Evolutionary conservation across 106 monocot genomes (phyloP), one percentile per base, ranked within the genome.

Genomic region (Dendrobium chrysotoxum): DNA sequence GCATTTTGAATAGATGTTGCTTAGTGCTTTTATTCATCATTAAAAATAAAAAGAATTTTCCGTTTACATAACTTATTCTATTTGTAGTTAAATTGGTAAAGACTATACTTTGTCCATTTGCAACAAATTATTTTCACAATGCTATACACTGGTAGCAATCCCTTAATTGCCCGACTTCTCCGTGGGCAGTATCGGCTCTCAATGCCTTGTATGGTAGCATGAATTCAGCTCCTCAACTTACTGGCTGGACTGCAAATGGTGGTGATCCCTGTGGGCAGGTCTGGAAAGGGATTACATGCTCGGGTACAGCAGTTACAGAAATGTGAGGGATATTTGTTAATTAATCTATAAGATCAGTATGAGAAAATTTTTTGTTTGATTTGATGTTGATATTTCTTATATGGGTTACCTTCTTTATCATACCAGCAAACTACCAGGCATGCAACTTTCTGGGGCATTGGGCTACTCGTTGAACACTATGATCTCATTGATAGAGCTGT

Each of bases 251-350:
- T 18, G 13, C 78, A 65, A 92, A 76, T 80, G 85, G 83, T 66
- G 89, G 88, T 4, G 92, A 92, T 80, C 92, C 92, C 1, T 92
- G 92, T 38, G 87, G 88, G 15, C 70, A 90, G 75, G 79, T 89
- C 40, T 92, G 92, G 92, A 84, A 79, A 47, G 92, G 92, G 21
- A 61, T 92, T 28, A 86, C 82, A 45, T 92, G 92, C 78, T 92
- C 89, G 40, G 88, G 84, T 28, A 86, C 88, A 78, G 64, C 84
- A 16, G 89, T 92, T 74, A 92, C 89, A 42, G 50, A 73, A 75
- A 92, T 92, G 92, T 92, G 79, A 82, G 84, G 0, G n/a, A 78
- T 80, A 12, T 50, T 25, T 53, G 21, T 28, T 44, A 18, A 39
- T 72, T 16, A 38, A 72, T 40, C 13, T 38, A 64, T 26, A 65